Conservation (phyloP, 495 filamentous ascomycete species). For the Articulospora tetracladia region DNA sequence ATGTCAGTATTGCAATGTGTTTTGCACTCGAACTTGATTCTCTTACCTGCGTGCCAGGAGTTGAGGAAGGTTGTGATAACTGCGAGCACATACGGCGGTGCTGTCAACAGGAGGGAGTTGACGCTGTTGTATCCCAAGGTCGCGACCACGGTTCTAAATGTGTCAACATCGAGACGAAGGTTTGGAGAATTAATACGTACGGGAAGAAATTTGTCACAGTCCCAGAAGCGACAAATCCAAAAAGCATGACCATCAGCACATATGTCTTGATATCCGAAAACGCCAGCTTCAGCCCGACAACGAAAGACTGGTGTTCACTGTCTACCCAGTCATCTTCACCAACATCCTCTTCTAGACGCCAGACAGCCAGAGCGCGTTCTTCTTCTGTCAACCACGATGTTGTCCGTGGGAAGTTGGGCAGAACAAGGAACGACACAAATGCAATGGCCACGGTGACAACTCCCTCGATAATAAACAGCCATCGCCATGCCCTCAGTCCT, state of each 20-base stretch:
- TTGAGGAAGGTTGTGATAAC: slow-evolving; percentile 70
- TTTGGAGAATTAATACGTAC: background rate
- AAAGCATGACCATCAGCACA: slow-evolving; percentile 63
- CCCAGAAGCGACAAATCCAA: slow-evolving; percentile 67
- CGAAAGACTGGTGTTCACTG: slow-evolving; percentile 58
- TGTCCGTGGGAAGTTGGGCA: slow-evolving; percentile 79
- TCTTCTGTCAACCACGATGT: slow-evolving; percentile 69
- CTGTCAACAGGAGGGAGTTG: slow-evolving; percentile 69
- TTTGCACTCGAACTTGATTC: background rate
- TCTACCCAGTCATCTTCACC: slow-evolving; percentile 72
- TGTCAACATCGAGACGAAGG: background rate
- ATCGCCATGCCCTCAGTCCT: slow-evolving; percentile 48
- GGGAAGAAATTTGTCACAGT: slow-evolving; percentile 91
- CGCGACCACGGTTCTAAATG: slow-evolving; percentile 57
- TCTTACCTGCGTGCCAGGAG: slow-evolving; percentile 58
- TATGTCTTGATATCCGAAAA: slow-evolving; percentile 69
- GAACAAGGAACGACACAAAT: slow-evolving; percentile 50
- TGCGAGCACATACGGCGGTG: slow-evolving; percentile 68
- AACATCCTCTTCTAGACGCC: slow-evolving; percentile 73
- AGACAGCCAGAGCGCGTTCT: slow-evolving; percentile 63
- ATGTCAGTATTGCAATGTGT: background rate
- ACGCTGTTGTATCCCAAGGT: slow-evolving; percentile 69
- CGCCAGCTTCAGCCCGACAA: slow-evolving; percentile 66
- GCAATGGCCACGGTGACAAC: slow-evolving; percentile 46
- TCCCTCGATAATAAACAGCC: slow-evolving; percentile 81